Base-by-base conservation (phyloP, 2,329 filamentous ascomycete genomes). In the Eutypa lata region DNA sequence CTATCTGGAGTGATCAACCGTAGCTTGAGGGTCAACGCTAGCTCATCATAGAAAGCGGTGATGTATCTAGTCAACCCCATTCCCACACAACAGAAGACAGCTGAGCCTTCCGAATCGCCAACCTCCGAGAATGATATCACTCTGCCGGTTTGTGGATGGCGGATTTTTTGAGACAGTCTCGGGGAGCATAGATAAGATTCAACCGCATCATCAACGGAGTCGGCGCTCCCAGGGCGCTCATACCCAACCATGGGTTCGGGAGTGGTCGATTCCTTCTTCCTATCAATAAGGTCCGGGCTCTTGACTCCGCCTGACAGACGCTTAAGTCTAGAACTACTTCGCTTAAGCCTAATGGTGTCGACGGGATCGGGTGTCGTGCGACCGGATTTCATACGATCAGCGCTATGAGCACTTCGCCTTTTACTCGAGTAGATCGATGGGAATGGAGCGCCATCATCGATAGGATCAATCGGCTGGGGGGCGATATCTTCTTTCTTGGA, bases 31-130 rank as follows among this genome's bases (percentile, higher is more conserved):
- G 92, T 96, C 64, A 90, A 75, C 2, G 94, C 94, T 50, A 99
- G 77, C 69, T 99, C 94, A 68, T 99, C 94, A 67, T 97, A 99
- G 68, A 99, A 99, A 0, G 92, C 91, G 55, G 91, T 97, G 54
- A 99, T 89, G 68, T 94, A 99, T 71, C 94, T 84, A 11, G 94
- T 99, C 63, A 99, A 73, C 0, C 94, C 94, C 94, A 99, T 99
- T 19, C 94, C 94, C 2, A 99, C 91, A 65, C 94, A 99, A 68
- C 94, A 95, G 61, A 99, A 92, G 2, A 99, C 90, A 2, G 91
- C 93, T 60, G 88, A 93, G 1, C 94, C 94, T 43, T 93, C 84
- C 0, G 92, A 86, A 68, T 97, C 92, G 14, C 94, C 94, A 2
- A 99, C 94, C 69, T 99, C 94, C 0, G 93, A 97, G 66, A 97